phyloP scores from a whole-genome alignment of 257 asterid genomes.

The Anisodus tanguticus region DNA sequence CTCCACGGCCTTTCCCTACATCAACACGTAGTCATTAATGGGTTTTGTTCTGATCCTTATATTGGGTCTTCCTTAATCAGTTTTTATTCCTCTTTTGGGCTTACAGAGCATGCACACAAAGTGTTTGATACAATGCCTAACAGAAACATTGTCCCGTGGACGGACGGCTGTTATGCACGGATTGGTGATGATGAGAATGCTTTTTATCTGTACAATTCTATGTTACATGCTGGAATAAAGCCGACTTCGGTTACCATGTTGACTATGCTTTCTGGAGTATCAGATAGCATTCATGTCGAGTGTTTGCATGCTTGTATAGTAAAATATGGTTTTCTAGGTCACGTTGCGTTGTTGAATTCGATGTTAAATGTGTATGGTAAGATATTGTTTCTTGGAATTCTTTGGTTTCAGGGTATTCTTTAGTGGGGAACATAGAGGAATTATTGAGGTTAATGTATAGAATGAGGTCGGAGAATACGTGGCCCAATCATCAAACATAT shows the following conservation, averaged over 20 bases:
- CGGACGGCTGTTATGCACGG: constrained; percentile 79
- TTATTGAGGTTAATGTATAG: constrained; percentile 47
- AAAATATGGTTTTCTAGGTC: constrained; percentile 51
- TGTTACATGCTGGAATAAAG: constrained; percentile 59
- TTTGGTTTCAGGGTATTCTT: constrained; percentile 64
- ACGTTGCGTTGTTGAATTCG: constrained; percentile 56
- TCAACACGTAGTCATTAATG: constrained; percentile 60
- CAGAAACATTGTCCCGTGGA: constrained; percentile 74
- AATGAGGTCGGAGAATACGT: constrained; percentile 55
- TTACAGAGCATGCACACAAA: constrained; percentile 46
- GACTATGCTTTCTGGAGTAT: constrained; percentile 65
- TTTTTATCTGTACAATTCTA: constrained; percentile 57
- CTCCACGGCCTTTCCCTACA: constrained; percentile 66
- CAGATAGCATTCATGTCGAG: constrained; percentile 46
- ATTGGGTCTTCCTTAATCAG: constrained; percentile 66
- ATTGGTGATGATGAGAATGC: constrained; percentile 51
- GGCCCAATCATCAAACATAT: constrained; percentile 72
- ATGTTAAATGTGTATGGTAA: constrained; percentile 73
- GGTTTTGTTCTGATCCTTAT: constrained; percentile 67
- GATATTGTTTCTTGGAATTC: constrained; percentile 90
- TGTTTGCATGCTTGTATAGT: constrained; percentile 56
- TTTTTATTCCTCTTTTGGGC: constrained; percentile 55
- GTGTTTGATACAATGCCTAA: constrained; percentile 69
- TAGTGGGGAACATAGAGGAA: constrained; percentile 47
- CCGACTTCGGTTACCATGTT: constrained; percentile 64